These are phyloP conservation scores for Persicaria tinctoria DNA, from an alignment of 148 eudicot species.

Conservation along the genomic window DNA sequence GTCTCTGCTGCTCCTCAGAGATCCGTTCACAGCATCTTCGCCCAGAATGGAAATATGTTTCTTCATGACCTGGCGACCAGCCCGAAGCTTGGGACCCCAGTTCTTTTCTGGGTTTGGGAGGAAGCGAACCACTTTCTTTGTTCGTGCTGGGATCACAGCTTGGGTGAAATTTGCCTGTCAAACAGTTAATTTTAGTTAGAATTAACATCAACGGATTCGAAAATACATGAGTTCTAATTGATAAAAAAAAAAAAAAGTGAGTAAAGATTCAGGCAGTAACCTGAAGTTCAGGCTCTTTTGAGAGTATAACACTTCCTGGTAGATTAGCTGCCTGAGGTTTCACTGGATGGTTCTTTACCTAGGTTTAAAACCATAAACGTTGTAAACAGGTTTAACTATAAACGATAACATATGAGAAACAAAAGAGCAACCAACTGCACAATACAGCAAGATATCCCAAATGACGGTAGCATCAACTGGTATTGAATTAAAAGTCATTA, in stretches of 20 bases:
- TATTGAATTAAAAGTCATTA: not conserved
- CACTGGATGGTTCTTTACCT: constrained; percentile 88
- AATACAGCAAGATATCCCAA: not conserved
- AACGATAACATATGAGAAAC: not conserved
- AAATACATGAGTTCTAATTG: not conserved
- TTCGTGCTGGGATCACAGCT: constrained; percentile 70
- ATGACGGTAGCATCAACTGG: not conserved
- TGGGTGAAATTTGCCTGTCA: constrained; percentile 83
- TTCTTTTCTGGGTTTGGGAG: constrained; percentile 86
- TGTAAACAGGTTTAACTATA: not conserved
- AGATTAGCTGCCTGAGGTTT: constrained; percentile 73
- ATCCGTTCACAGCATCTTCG: constrained; percentile 56
- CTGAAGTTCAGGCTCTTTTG: constrained; percentile 88
- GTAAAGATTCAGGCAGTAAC: constrained; percentile 23
- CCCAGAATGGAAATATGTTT: constrained; percentile 82
- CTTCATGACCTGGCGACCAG: constrained; percentile 72
- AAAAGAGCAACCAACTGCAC: not conserved
- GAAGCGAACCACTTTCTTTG: constrained; percentile 85
- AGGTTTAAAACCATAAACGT: not conserved
- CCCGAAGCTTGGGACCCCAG: constrained; percentile 97
- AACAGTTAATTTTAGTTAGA: not conserved
- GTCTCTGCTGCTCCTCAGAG: not conserved
- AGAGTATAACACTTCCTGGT: constrained; percentile 75
- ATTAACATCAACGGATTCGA: not conserved
- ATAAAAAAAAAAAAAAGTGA: not conserved